These are phyloP conservation scores for Acanthamoeba royreba DNA, from an alignment of 208 protist genomes.

Conservation along the genomic window DNA sequence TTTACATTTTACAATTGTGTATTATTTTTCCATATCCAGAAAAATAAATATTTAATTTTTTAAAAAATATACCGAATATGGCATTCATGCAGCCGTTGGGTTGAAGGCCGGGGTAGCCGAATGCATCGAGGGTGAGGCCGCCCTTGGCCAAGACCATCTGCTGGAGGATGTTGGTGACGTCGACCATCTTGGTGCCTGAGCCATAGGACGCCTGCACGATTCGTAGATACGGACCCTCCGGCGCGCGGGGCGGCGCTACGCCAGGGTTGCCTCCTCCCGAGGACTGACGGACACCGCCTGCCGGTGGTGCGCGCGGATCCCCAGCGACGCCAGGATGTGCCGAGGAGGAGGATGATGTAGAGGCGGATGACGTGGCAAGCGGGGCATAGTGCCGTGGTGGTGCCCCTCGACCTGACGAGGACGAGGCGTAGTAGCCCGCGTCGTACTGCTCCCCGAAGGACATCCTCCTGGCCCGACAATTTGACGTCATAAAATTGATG, in stretches of 20 bases:
- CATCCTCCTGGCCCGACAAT: background rate
- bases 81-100: conserved; percentile 37
- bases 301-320: too few species aligned
- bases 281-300: too few species aligned
- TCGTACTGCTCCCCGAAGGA: conserved; percentile 3
- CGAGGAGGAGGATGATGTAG: background rate
- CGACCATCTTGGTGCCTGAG: background rate
- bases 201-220: background rate
- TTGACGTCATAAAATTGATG: too few species aligned
- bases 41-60: background rate
- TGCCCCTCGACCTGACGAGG: background rate
- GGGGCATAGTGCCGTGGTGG: background rate
- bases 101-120: background rate
- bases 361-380: background rate
- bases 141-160: conserved; percentile 7
- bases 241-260: too few species aligned
- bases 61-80: background rate
- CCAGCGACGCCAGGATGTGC: background rate
- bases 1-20: too few species aligned
- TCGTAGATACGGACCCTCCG: background rate
- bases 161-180: conserved; percentile 7
- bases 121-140: conserved; percentile 4
- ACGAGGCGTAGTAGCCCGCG: background rate
- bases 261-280: too few species aligned
- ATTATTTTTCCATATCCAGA: too few species aligned